Base-by-base conservation (phyloP, 1,284 basidiomycete species). In the Cryptococcus jaspeensis region DNA sequence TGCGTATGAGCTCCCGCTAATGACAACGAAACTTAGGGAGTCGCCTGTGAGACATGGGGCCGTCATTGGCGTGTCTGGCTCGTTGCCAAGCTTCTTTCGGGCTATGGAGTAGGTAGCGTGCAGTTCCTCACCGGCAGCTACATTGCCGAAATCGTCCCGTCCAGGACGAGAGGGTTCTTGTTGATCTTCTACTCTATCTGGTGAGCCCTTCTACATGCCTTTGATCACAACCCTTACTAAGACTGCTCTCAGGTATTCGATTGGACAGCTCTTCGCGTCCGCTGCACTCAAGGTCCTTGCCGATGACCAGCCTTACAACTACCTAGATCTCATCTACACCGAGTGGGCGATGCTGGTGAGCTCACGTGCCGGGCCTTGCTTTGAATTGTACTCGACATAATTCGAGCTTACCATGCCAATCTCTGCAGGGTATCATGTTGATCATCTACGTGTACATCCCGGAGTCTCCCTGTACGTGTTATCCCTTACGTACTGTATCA, bases 101-200 rank as follows among this genome's bases (percentile, higher is more conserved):
- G 64, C 13, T 55, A 53, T 20, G 64, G 56, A 1, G 64, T 65
- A 1, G 64, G 61, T 13, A 51, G 45, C 22, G 36, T 64, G n/a
- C 62, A 66, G 43, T 60, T 60, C 11, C 49, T 61, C 9, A 61
- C 55, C 13, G 38, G 44, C 12, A 53, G 18, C 35, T 69, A 63
- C 56, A 55, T 67, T 20, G 45, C 56, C 37, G 64, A 65, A 51
- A 56, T 65, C 40, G 49, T 56, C 0, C 62, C 62, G 0, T 41
- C 58, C 15, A 53, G 62, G 18, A 61, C 58, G 6, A 51, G 64
- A 16, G 66, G 66, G 7, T 56, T 56, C 41, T 46, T 67, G 23
- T 43, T 67, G 37, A 59, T 62, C 13, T 58, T 60, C 38, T 55
- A 55, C 35, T 36, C 32, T 18, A 55, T 55, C 48, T 55, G 53